Conservation (phyloP, 1,284 basidiomycete genomes). For the Cutaneotrichosporon mucoides region DNA sequence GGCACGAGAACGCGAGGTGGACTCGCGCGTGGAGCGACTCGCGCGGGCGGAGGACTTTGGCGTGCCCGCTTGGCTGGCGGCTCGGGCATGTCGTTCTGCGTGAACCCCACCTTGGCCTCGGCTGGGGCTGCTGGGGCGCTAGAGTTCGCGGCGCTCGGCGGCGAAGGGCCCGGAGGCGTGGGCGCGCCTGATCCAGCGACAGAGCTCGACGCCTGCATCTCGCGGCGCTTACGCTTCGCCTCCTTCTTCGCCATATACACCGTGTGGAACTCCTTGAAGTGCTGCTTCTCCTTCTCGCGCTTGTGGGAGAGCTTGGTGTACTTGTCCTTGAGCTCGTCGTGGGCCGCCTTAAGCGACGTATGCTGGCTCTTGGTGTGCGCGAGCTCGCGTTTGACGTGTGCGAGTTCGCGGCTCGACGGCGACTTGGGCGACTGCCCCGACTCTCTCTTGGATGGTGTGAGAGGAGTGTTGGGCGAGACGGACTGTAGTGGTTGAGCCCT, state of each 20-base stretch:
- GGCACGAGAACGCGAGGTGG: no score
- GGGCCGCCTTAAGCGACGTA: slow-evolving; percentile 19
- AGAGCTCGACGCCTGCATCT: slow-evolving; percentile 9
- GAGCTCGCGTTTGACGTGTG: slow-evolving; percentile 8
- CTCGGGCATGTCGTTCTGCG: neutral
- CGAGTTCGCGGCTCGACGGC: neutral
- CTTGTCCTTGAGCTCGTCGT: slow-evolving; percentile 24
- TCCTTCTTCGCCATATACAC: slow-evolving; percentile 25
- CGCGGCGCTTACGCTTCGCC: slow-evolving; percentile 23
- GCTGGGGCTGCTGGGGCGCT: neutral
- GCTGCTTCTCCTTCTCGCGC: slow-evolving; percentile 23
- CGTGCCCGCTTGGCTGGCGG: neutral
- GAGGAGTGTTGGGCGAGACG: slow-evolving; percentile 19
- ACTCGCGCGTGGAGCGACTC: no score
- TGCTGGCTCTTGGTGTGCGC: slow-evolving; percentile 28
- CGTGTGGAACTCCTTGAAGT: slow-evolving; percentile 36
- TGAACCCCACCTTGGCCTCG: neutral
- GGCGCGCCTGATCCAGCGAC: neutral
- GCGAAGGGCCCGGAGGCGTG: neutral
- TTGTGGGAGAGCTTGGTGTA: slow-evolving; percentile 23
- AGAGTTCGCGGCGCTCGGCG: neutral
- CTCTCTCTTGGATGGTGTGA: slow-evolving; percentile 8
- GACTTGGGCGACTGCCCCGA: neutral
- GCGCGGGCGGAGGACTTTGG: no score
- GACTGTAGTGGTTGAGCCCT: slow-evolving; percentile 20